A percentile compares a stretch with the other conserved stretches of the same genome.
These are phyloP conservation scores for Nigrospora oryzae DNA, from an alignment of 2,329 filamentous ascomycete species.

Conservation along the genomic window DNA sequence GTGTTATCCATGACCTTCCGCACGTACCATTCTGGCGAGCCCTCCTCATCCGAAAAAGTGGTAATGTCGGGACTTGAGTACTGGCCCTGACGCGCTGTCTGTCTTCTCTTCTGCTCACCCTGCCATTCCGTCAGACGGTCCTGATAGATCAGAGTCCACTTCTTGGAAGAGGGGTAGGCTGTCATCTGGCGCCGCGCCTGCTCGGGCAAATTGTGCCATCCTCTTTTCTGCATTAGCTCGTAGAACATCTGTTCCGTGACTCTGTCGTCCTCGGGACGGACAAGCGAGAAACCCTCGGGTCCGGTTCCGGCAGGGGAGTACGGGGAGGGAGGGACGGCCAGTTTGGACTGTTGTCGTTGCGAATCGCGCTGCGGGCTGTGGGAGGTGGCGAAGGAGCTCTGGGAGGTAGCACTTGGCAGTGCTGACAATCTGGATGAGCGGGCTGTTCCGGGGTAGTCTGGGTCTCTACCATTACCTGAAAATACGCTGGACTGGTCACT, in stretches of 20 bases:
- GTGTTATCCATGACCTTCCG: constrained; percentile 94
- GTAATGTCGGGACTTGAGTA: constrained; percentile 63
- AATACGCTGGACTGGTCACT: constrained; percentile 46
- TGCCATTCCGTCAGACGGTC: constrained; percentile 90
- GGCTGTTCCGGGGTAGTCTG: constrained; percentile 25
- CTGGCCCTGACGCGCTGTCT: constrained; percentile 64
- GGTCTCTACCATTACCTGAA: constrained; percentile 44
- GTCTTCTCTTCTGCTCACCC: constrained; percentile 82
- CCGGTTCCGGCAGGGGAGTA: constrained; percentile 12
- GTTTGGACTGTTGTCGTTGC: constrained; percentile 31
- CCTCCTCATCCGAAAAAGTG: constrained; percentile 82
- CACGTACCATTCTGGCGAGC: constrained; percentile 96
- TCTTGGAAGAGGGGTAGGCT: constrained; percentile 88
- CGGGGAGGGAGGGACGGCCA: constrained; percentile 14
- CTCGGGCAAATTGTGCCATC: constrained; percentile 94
- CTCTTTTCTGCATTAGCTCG: constrained; percentile 92
- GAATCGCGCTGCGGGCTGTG: constrained; percentile 43
- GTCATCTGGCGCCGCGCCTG: constrained; percentile 93
- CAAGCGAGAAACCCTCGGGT: constrained; percentile 51
- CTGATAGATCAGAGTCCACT: constrained; percentile 95
- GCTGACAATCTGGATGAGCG: constrained; percentile 41
- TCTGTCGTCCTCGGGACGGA: constrained; percentile 70
- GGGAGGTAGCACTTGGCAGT: constrained; percentile 47
- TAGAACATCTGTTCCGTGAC: constrained; percentile 87
- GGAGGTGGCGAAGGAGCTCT: constrained; percentile 40